Percentiles rank a stretch among this genome's conserved stretches.
phyloP scores from a whole-genome alignment of 345 rosid species.

The Noccaea caerulescens region DNA sequence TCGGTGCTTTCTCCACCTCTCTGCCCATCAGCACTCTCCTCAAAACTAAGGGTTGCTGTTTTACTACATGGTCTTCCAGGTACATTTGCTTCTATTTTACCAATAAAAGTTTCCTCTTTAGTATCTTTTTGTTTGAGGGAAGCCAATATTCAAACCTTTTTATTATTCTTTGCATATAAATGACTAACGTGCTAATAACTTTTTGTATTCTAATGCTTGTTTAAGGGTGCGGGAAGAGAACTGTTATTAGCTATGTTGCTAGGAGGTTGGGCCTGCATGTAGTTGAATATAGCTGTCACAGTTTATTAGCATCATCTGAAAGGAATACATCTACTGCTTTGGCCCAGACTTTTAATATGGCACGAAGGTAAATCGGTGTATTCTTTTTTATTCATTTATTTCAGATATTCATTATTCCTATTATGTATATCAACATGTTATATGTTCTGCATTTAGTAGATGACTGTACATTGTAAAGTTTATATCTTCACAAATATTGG shows the following conservation, averaged over 20 bases:
- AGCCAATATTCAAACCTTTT: background rate
- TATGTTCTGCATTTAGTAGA: conserved; percentile 12
- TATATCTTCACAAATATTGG: conserved; percentile 6
- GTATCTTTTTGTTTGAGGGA: background rate
- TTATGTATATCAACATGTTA: background rate
- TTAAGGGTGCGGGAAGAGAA: conserved; percentile 92
- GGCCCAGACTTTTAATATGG: conserved; percentile 80
- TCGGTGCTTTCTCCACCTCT: conserved; percentile 80
- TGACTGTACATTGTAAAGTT: conserved; percentile 12
- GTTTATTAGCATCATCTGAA: conserved; percentile 73
- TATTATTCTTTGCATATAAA: conserved; percentile 12
- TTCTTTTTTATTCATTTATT: background rate
- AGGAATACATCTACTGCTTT: conserved; percentile 72
- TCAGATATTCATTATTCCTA: background rate
- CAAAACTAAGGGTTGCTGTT: conserved; percentile 90
- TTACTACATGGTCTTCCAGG: conserved; percentile 79
- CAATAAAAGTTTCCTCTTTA: background rate
- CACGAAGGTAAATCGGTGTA: conserved; percentile 65
- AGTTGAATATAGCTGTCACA: conserved; percentile 92
- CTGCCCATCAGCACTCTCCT: conserved; percentile 78
- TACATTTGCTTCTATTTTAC: conserved; percentile 38
- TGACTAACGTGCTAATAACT: conserved; percentile 5
- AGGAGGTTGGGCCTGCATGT: conserved; percentile 81
- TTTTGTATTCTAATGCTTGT: conserved; percentile 20
- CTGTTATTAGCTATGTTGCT: conserved; percentile 80